Percentiles rank a stretch among this genome's conserved stretches.
These are phyloP conservation scores for Lathyrus oleraceus DNA, from an alignment of 306 rosid genomes.

Conservation along the genomic window DNA sequence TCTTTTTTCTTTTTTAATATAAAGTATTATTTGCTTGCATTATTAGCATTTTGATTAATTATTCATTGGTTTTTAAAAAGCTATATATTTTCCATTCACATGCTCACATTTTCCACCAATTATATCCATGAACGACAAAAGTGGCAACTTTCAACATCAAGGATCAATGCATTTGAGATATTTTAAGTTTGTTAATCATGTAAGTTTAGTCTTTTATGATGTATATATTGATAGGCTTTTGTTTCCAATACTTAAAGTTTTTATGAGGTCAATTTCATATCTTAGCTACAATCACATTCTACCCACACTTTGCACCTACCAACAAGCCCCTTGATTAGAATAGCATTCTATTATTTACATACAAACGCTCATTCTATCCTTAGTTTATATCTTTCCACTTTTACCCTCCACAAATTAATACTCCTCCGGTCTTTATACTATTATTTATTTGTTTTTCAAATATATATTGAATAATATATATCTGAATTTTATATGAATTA, in stretches of 20 bases:
- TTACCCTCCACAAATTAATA: too few species aligned
- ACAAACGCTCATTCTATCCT: too few species aligned
- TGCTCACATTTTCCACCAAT: constrained; percentile 43
- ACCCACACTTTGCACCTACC: neutral
- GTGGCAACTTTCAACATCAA: constrained; percentile 41
- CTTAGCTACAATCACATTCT: neutral
- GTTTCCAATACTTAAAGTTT: constrained; percentile 22
- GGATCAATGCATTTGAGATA: constrained; percentile 25
- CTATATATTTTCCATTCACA: constrained; percentile 35
- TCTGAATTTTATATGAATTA: too few species aligned
- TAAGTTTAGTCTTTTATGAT: constrained; percentile 13
- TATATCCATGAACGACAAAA: constrained; percentile 12
- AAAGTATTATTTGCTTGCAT: constrained; percentile 8
- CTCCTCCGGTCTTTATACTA: too few species aligned
- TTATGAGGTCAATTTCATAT: constrained; percentile 19
- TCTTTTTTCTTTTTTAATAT: constrained; percentile 17
- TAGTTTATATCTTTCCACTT: too few species aligned
- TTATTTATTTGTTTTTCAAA: too few species aligned
- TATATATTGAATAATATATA: too few species aligned
- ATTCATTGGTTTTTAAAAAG: constrained; percentile 18
- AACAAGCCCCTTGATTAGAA: neutral
- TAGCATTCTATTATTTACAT: neutral
- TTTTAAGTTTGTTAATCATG: constrained; percentile 24
- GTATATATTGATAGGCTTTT: constrained; percentile 28
- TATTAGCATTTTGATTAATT: constrained; percentile 23